Evolutionary conservation across 2,329 filamentous ascomycete genomes (phyloP).

Genomic region (Paradendryphiella salina): DNA sequence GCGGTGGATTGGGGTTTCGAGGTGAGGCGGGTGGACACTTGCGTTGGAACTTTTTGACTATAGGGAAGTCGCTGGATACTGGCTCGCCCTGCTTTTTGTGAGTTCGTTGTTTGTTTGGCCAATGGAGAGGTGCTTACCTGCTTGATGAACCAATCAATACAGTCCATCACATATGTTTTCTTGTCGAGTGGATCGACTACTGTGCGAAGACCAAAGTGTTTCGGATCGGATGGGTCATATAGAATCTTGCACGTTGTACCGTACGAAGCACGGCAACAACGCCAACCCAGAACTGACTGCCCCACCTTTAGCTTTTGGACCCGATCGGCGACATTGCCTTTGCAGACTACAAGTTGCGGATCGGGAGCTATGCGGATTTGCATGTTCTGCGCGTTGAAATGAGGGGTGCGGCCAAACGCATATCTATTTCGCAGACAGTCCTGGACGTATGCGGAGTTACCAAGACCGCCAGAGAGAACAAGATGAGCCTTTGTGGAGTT

Average conservation of each 20-base stretch:
- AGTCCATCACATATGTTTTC: slow-evolving; percentile 43
- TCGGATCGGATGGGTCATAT: slow-evolving; percentile 39
- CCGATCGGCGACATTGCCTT: slow-evolving; percentile 57
- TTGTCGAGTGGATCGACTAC: slow-evolving; percentile 37
- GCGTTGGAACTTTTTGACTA: slow-evolving; percentile 24
- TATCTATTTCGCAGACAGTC: slow-evolving; percentile 42
- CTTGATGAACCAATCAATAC: slow-evolving; percentile 46
- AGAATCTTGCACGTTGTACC: slow-evolving; percentile 46
- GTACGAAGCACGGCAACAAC: slow-evolving; percentile 45
- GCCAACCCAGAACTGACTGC: slow-evolving; percentile 50
- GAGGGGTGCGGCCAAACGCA: too few relatives aligned
- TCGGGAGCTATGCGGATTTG: slow-evolving; percentile 53
- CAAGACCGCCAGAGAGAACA: slow-evolving; percentile 50
- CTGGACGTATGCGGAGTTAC: slow-evolving; percentile 51
- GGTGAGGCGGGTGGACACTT: slow-evolving; percentile 28
- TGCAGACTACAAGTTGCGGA: slow-evolving; percentile 60
- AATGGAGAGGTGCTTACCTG: slow-evolving; percentile 8
- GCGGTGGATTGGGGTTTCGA: slow-evolving; percentile 13
- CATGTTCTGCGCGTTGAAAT: too few relatives aligned
- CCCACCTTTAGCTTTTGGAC: slow-evolving; percentile 53
- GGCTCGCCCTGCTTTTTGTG: slow-evolving; percentile 29
- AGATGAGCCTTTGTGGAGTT: too few relatives aligned
- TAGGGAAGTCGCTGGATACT: slow-evolving; percentile 24
- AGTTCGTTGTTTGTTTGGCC: background rate
- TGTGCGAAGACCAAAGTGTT: slow-evolving; percentile 27